Conservation (phyloP, 768 basidiomycete genomes). For the Hygrophorus pudorinus region DNA sequence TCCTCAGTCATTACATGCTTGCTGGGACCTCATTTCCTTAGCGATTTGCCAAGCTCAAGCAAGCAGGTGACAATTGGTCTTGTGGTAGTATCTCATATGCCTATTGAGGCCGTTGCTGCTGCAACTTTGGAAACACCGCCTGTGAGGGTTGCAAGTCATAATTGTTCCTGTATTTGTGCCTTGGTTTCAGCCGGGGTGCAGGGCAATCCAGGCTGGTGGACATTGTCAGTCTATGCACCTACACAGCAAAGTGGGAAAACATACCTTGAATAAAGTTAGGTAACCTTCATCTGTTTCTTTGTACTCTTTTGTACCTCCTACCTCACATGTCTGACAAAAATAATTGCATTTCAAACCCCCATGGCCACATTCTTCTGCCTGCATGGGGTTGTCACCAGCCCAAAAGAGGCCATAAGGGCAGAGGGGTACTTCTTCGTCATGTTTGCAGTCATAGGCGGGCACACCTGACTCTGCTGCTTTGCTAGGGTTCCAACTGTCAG, state of each 20-base stretch:
- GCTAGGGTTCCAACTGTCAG: neutral
- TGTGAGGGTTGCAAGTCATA: neutral
- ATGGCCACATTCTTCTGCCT: too few relatives aligned
- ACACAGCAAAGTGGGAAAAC: neutral
- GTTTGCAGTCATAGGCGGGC: constrained; percentile 14
- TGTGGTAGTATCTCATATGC: neutral
- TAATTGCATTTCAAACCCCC: too few relatives aligned
- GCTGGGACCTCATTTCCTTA: neutral
- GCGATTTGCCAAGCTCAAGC: constrained; percentile 1
- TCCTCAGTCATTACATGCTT: neutral
- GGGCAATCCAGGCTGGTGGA: neutral
- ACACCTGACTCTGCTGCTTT: constrained; percentile 2
- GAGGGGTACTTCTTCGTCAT: constrained; percentile 16
- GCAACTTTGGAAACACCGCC: neutral
- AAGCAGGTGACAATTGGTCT: neutral
- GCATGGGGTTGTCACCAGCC: too few relatives aligned
- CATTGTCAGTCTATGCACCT: constrained; percentile 4
- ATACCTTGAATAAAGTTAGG: constrained; percentile 12
- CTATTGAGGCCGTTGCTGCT: neutral
- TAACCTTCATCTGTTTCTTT: constrained; percentile 19
- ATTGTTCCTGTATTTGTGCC: neutral
- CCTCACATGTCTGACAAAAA: constrained; percentile 22
- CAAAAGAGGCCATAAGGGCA: constrained; percentile 14
- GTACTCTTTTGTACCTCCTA: constrained; percentile 15
- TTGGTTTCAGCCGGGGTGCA: constrained; percentile 3